Evolutionary conservation across 2,329 filamentous ascomycete species (phyloP).

Genomic region (Paecilomyces fulvus): DNA sequence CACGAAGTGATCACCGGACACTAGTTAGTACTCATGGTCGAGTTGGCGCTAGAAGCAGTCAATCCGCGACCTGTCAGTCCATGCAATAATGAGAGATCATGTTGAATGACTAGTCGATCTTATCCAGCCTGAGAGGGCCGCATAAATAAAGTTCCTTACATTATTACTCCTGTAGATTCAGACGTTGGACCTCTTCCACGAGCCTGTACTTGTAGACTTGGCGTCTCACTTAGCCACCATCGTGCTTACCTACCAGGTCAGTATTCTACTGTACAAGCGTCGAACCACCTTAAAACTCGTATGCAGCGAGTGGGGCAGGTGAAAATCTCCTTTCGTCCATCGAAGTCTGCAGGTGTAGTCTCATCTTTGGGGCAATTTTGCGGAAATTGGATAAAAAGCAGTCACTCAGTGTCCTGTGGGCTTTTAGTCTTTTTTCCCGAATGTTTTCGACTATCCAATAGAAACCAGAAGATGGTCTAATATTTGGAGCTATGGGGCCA

Average conservation of each 20-base stretch:
- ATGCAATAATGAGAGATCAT: not conserved
- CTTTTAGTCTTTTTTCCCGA: not conserved
- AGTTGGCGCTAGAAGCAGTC: not conserved
- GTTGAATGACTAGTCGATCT: not conserved
- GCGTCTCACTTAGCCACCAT: not conserved
- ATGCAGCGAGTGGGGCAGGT: not conserved
- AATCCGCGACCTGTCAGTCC: not conserved
- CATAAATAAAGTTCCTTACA: not conserved
- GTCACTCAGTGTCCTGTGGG: too few species aligned
- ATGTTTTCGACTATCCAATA: not conserved
- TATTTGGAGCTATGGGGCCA: not conserved
- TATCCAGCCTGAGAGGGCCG: not conserved
- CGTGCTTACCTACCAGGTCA: not conserved
- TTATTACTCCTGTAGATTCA: not conserved
- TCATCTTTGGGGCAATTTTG: not conserved
- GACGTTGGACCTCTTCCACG: not conserved
- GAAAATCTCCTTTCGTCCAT: not conserved
- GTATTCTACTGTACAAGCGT: not conserved
- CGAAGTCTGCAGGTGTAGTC: not conserved
- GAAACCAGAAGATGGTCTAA: not conserved
- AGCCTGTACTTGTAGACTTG: not conserved
- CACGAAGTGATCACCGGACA: not conserved
- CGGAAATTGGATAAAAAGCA: not conserved
- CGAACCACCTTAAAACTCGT: not conserved
- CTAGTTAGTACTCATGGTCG: not conserved